Base-by-base conservation (phyloP, 805 yeast genomes). In the Soucietia sequanensis region DNA sequence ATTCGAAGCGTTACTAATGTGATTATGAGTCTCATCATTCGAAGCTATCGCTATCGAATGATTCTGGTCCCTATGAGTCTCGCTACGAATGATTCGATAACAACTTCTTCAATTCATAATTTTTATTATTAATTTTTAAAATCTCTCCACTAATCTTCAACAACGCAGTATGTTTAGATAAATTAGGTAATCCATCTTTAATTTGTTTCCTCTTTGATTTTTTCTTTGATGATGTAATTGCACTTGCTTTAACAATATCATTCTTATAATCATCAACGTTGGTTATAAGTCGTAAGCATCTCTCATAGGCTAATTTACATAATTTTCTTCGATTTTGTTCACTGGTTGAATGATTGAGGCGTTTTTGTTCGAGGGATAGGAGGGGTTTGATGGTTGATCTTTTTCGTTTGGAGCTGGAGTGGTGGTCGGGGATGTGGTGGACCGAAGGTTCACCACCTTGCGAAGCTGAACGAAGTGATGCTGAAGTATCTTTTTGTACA, bases 161-260 rank as follows among this genome's bases (percentile, higher is more conserved):
- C 46, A 68, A 60, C 2, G 73, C 72, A 36, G 62, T 58, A 47
- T 65, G 71, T 46, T 68, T 68, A 15, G 67, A 60, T 40, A 68
- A 58, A 45, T 68, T 68, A 14, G 73, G 73, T 45, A 68, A 60
- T 7, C 73, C 73, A 25, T 65, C 70, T 47, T 67, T 68, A 31
- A 65, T 50, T 38, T 63, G 65, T 30, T 62, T 61, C 35, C 71
- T 48, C 37, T 43, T 50, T 8, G 30, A 27, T 8, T 62, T 61
- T 35, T 70, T 47, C 42, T 64, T 66, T 11, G 59, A 49, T 44
- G 60, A 60, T 34, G 59, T 56, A 33, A 42, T 48, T 9, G 44
- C 30, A 30, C 47, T 41, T 15, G 56, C 58, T 7, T 46, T 30
- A 21, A 54, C 58, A 27, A 60, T 54, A 27, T 55, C 56, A 28